Evolutionary conservation across 257 asterid species (phyloP).

Genomic region (Phtheirospermum japonicum): DNA sequence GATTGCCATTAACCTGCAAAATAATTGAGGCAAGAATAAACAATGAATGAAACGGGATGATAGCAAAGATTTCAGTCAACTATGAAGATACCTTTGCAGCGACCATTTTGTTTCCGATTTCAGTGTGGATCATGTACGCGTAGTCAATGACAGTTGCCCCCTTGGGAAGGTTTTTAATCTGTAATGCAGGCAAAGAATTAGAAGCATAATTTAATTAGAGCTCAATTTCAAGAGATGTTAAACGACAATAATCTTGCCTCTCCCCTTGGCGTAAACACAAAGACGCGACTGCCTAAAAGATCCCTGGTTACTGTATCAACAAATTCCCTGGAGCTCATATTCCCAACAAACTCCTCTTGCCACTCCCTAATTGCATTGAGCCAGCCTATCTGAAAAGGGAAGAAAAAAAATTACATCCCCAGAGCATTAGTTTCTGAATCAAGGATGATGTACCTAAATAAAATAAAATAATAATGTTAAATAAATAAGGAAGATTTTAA

Average conservation of each 20-base stretch:
- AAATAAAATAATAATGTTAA: not conserved
- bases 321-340: constrained; percentile 85
- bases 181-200: constrained; percentile 16
- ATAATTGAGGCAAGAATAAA: not conserved
- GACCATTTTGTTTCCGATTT: constrained; percentile 79
- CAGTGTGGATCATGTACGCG: constrained; percentile 82
- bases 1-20: constrained; percentile 72
- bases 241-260: constrained; percentile 42
- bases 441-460: constrained; percentile 4
- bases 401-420: too few species aligned
- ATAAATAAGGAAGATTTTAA: not conserved
- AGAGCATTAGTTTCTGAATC: constrained; percentile 25
- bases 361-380: constrained; percentile 90
- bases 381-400: constrained; percentile 70
- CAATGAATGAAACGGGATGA: not conserved
- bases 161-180: constrained; percentile 76
- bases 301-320: constrained; percentile 78
- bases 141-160: constrained; percentile 78
- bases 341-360: constrained; percentile 90
- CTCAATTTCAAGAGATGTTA: not conserved
- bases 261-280: constrained; percentile 85
- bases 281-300: constrained; percentile 79
- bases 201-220: constrained; percentile 9
- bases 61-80: constrained; percentile 2
- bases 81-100: constrained; percentile 65